Conservation (phyloP, 306 rosid species). For the Quillaja saponaria region DNA sequence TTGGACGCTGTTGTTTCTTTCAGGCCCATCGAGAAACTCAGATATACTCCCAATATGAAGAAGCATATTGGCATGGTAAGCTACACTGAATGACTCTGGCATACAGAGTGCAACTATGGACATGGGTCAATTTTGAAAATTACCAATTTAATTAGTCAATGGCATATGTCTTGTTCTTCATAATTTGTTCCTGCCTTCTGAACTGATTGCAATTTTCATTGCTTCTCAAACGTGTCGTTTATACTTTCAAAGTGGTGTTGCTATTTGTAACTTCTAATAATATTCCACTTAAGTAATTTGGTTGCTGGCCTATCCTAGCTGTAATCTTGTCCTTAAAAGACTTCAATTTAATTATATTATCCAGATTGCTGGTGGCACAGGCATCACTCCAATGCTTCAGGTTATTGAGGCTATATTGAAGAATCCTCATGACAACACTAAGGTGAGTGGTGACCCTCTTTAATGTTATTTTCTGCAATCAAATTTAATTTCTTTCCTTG, state of each 20-base stretch:
- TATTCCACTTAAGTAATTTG: too few relatives aligned
- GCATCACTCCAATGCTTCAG: constrained; percentile 99
- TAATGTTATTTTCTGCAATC: constrained; percentile 1
- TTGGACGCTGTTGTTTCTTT: constrained; percentile 28
- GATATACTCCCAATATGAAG: constrained; percentile 93
- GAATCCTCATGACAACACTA: constrained; percentile 87
- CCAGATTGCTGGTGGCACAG: constrained; percentile 95
- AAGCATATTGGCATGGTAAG: constrained; percentile 96
- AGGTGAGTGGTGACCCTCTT: constrained; percentile 56
- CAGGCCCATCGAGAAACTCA: constrained; percentile 95
- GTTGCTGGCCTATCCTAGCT: neutral
- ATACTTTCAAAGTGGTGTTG: too few relatives aligned
- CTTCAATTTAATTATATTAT: constrained; percentile 13
- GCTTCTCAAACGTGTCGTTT: too few relatives aligned
- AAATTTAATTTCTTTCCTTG: neutral
- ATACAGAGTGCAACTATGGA: constrained; percentile 13
- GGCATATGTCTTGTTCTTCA: constrained; percentile 8
- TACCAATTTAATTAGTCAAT: constrained; percentile 17
- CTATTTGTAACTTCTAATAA: too few relatives aligned
- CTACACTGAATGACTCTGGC: constrained; percentile 3
- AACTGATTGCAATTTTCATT: neutral
- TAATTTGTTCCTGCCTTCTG: too few relatives aligned
- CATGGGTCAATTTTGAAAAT: constrained; percentile 9
- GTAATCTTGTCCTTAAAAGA: neutral
- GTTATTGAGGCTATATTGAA: constrained; percentile 89